phyloP scores from a whole-genome alignment of 2,329 filamentous ascomycete species.

The Fusarium torreyae region DNA sequence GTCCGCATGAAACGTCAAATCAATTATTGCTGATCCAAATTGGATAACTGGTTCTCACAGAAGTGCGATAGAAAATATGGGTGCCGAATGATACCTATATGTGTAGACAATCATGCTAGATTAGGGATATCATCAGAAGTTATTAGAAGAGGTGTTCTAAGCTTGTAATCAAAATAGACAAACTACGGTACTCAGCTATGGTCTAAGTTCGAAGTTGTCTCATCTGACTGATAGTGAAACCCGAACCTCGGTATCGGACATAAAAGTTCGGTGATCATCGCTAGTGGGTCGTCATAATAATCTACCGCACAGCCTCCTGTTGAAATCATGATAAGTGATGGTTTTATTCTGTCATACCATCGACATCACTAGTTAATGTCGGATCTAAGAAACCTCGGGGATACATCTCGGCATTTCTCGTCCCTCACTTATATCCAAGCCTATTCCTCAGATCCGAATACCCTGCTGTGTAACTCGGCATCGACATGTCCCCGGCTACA shows the following conservation, averaged over 20 bases:
- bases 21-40: background rate
- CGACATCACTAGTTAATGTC: no score
- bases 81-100: background rate
- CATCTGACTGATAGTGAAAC: background rate
- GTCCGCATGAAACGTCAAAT: background rate
- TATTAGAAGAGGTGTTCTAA: no score
- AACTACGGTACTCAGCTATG: no score
- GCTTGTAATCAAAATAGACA: no score
- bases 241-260: slow-evolving; percentile 34
- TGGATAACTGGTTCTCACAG: background rate
- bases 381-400: slow-evolving; percentile 32
- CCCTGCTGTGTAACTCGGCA: background rate
- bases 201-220: no score
- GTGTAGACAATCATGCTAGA: background rate
- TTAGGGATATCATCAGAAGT: no score
- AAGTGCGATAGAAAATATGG: slow-evolving; percentile 13
- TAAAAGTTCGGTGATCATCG: slow-evolving; percentile 11
- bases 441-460: slow-evolving; percentile 4
- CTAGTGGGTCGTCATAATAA: no score
- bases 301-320: no score
- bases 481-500: slow-evolving; percentile 16
- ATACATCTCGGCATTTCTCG: slow-evolving; percentile 33
- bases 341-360: no score
- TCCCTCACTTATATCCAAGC: slow-evolving; percentile 31
- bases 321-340: no score